phyloP scores from a whole-genome alignment of 2,329 filamentous ascomycete genomes.

The Pseudogymnoascus sp. region DNA sequence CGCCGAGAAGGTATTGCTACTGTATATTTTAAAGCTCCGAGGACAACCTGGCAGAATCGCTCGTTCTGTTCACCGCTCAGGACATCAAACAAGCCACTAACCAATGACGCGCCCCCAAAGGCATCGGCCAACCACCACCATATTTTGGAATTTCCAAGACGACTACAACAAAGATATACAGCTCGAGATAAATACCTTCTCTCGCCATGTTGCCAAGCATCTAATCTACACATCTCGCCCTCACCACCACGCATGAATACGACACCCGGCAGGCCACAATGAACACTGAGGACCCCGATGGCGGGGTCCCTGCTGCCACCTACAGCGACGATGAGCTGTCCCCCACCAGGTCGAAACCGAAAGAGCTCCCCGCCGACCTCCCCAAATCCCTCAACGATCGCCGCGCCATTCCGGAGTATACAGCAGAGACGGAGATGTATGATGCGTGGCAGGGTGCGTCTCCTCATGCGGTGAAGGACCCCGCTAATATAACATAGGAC shows the following conservation, averaged over 20 bases:
- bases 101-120: slow-evolving; percentile 3
- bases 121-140: slow-evolving; percentile 2
- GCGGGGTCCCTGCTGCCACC: slow-evolving; percentile 33
- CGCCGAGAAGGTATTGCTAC: background rate
- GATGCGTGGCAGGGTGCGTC: slow-evolving; percentile 89
- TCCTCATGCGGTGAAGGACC: slow-evolving; percentile 12
- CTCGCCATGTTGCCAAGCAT: slow-evolving; percentile 8
- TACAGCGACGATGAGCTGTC: slow-evolving; percentile 50
- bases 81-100: background rate
- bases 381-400: slow-evolving; percentile 90
- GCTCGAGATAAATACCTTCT: slow-evolving; percentile 2
- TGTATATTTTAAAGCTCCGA: background rate
- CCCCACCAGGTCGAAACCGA: slow-evolving; percentile 31
- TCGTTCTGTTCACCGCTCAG: background rate
- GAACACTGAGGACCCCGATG: slow-evolving; percentile 47
- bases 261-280: slow-evolving; percentile 35
- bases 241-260: slow-evolving; percentile 28
- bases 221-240: slow-evolving; percentile 28
- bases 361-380: slow-evolving; percentile 68
- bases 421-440: slow-evolving; percentile 89
- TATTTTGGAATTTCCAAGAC: slow-evolving; percentile 5
- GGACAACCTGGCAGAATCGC: background rate
- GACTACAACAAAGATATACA: background rate
- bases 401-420: slow-evolving; percentile 55
- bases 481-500: slow-evolving; percentile 48